Conservation (phyloP, 2,329 filamentous ascomycete species). For the Verticillium klebahnii region DNA sequence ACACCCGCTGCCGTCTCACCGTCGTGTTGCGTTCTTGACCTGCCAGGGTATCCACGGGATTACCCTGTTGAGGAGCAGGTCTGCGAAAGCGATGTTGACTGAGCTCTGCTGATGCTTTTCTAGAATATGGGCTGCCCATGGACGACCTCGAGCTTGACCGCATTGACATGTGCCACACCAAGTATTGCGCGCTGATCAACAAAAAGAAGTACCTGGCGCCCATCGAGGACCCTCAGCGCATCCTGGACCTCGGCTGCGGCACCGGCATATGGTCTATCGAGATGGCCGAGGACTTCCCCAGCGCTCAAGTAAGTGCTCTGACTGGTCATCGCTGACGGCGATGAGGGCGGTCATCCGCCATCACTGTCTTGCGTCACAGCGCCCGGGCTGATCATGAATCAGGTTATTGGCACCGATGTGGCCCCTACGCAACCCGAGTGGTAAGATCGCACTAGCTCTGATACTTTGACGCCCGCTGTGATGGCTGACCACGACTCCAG, state of each 20-base stretch:
- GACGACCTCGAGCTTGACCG: constrained; percentile 27
- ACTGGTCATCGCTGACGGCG: not conserved
- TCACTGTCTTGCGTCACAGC: too few relatives aligned
- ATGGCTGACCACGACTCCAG: constrained; percentile 34
- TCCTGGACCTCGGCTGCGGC: constrained; percentile 47
- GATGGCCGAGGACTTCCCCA: constrained; percentile 48
- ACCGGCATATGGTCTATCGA: constrained; percentile 48
- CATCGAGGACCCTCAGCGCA: constrained; percentile 13
- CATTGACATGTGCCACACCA: constrained; percentile 24
- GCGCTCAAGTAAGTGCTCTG: constrained; percentile 39
- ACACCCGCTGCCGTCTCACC: constrained; percentile 7
- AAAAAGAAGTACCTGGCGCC: constrained; percentile 7
- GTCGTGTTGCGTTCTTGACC: too few relatives aligned
- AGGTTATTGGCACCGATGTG: constrained; percentile 32
- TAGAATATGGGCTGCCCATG: constrained; percentile 2
- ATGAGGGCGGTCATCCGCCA: not conserved
- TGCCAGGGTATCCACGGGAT: too few relatives aligned
- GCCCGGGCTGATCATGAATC: too few relatives aligned
- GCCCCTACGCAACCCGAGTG: constrained; percentile 32
- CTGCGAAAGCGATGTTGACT: not conserved
- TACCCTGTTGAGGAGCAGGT: too few relatives aligned
- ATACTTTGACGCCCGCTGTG: not conserved
- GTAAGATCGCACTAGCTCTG: constrained; percentile 17
- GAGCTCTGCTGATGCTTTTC: not conserved
- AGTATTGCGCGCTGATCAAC: constrained; percentile 17